Percentiles rank a stretch among this genome's conserved stretches.
Evolutionary conservation across 768 basidiomycete species (phyloP).

Genomic region (Leccinellum albellum): DNA sequence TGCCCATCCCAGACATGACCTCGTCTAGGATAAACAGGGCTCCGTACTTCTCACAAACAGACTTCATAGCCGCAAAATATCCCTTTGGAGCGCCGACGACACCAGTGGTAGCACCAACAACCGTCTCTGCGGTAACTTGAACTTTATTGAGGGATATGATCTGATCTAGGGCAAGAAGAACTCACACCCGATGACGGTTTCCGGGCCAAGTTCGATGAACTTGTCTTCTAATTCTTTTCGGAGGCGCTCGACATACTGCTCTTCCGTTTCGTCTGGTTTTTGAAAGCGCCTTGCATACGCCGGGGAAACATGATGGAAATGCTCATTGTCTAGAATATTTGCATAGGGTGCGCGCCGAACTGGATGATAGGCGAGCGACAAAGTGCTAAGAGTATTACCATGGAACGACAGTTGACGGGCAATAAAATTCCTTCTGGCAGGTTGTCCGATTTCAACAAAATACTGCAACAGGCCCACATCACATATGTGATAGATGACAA

Average conservation of each 20-base stretch:
- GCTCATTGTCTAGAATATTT: conserved; percentile 55
- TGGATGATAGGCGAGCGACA: conserved; percentile 67
- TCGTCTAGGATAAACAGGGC: conserved; percentile 83
- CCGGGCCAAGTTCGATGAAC: conserved; percentile 75
- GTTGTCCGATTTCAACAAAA: conserved; percentile 64
- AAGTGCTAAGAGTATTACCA: conserved; percentile 73
- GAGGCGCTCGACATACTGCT: conserved; percentile 74
- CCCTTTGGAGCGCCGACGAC: conserved; percentile 74
- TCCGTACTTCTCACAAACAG: conserved; percentile 72
- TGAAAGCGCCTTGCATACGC: conserved; percentile 84
- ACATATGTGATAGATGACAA: neutral
- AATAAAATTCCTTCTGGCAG: conserved; percentile 73
- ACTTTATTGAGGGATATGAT: neutral
- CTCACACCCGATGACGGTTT: conserved; percentile 80
- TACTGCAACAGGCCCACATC: conserved; percentile 44
- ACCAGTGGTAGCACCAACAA: conserved; percentile 83
- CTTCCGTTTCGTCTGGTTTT: conserved; percentile 63
- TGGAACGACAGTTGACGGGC: conserved; percentile 78
- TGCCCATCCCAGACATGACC: conserved; percentile 91
- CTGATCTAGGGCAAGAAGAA: conserved; percentile 3
- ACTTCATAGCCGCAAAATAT: conserved; percentile 82
- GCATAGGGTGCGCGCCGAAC: conserved; percentile 65
- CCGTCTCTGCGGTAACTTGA: conserved; percentile 78
- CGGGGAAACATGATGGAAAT: conserved; percentile 84
- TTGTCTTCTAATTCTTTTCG: conserved; percentile 81